Evolutionary conservation across 2,329 filamentous ascomycete genomes (phyloP).

Genomic region (Neonectria punicea): DNA sequence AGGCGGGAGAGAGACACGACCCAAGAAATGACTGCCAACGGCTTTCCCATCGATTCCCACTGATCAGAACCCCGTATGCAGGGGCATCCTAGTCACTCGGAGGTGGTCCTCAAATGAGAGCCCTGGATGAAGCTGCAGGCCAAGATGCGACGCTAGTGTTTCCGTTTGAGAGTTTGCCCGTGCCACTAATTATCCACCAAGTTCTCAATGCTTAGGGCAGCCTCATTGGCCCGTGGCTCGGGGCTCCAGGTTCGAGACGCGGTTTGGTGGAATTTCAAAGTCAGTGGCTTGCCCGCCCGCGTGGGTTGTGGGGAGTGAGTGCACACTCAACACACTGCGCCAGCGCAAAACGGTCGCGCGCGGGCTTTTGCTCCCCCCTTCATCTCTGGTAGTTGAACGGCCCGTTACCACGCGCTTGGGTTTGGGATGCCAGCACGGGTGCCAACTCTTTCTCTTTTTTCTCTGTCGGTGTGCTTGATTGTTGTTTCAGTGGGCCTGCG

Average conservation of each 20-base stretch:
- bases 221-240: constrained; percentile 1
- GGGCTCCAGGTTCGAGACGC: constrained; percentile 25
- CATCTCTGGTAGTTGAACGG: constrained; percentile 12
- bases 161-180: constrained; percentile 41
- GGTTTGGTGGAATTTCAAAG: constrained; percentile 28
- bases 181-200: constrained; percentile 18
- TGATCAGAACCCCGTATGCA: constrained; percentile 5
- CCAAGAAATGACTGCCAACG: not conserved
- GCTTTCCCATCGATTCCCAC: not conserved
- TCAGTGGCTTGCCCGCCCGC: constrained; percentile 18
- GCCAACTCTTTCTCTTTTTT: not conserved
- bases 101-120: constrained; percentile 25
- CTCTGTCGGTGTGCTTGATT: not conserved
- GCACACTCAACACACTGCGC: not conserved
- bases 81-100: constrained; percentile 11
- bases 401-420: not conserved
- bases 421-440: not conserved
- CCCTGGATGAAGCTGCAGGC: constrained; percentile 42
- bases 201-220: too few relatives aligned
- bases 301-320: not conserved
- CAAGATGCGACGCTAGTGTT: constrained; percentile 46
- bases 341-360: not conserved
- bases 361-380: constrained; percentile 4
- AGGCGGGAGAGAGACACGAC: not conserved
- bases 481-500: not conserved